Evolutionary conservation across 768 basidiomycete genomes (phyloP), one percentile per base, ranked within the genome.

Genomic region (Lactifluus hygrophoroides): DNA sequence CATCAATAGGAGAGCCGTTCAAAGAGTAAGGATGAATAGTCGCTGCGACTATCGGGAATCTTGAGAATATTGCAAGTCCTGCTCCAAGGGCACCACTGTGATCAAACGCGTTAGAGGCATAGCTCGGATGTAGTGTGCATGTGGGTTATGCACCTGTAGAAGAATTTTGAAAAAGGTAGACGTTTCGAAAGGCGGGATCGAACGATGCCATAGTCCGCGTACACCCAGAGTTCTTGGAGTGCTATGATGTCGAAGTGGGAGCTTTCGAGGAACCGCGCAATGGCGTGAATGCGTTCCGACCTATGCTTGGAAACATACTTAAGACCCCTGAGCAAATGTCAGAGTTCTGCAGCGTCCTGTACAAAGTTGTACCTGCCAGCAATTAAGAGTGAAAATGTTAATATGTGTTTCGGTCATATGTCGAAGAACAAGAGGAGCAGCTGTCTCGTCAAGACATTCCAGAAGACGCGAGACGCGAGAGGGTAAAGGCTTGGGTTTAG

Each of bases 211-310:
- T 83, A 95, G 73, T 96, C 93, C 21, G 82, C 75, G 64, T 83
- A 80, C 25, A 92, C 85, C 93, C 94, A 94, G 25, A 94, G 69
- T 73, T 96, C 92, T 70, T 96, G 92, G 25, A 95, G 77, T 37
- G 84, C 83, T 53, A 95, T 77, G 52, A 94, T 79, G 67, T 95
- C 90, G 73, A 91, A 81, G 63, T 77, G 70, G 14, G 82, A 78
- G 19, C 74, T 74, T 2, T 80, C 75, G 55, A 94, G 77, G 60
- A 81, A 78, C 34, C 77, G 75, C 19, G 88, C 83, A 61, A 96
- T 92, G 45, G 83, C 91, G 16, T 76, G 70, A 45, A 94, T 80
- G 38, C 94, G 86, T 60, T 86, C 75, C 8, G 69, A 70, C 21
- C 91, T 82, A 57, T 88, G 77, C 69, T 88, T 88, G 7, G 94